Conservation (phyloP, 1,284 basidiomycete genomes). For the Ustilago vetiveriae region DNA sequence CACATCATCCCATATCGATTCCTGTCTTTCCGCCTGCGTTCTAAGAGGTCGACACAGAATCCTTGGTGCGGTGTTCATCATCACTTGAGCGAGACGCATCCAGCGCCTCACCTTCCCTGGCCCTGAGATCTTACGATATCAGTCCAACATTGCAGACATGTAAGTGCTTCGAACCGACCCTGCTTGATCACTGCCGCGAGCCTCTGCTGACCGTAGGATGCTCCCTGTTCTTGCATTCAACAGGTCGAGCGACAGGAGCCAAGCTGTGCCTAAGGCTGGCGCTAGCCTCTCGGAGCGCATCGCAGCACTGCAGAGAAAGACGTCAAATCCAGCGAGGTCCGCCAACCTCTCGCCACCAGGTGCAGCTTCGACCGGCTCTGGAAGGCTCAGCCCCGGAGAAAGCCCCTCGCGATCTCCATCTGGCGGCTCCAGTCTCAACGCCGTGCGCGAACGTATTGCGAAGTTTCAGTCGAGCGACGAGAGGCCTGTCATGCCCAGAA, state of each 20-base stretch:
- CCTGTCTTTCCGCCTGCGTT: too few species aligned
- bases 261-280: constrained; percentile 42
- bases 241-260: constrained; percentile 31
- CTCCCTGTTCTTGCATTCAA: not conserved
- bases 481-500: constrained; percentile 54
- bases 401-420: constrained; percentile 38
- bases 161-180: not conserved
- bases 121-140: not conserved
- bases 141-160: constrained; percentile 4
- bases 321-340: constrained; percentile 34
- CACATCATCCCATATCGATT: too few species aligned
- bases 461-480: constrained; percentile 56
- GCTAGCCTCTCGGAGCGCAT: constrained; percentile 58
- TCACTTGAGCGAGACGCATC: too few species aligned
- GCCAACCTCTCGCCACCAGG: constrained; percentile 30
- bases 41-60: too few species aligned
- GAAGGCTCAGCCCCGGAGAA: constrained; percentile 41
- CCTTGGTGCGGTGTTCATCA: too few species aligned
- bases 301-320: constrained; percentile 58
- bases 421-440: constrained; percentile 25
- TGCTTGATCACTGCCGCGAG: not conserved
- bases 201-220: not conserved
- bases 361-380: constrained; percentile 14
- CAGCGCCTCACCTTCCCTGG: too few species aligned
- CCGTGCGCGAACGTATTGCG: constrained; percentile 57